phyloP scores from a whole-genome alignment of 2,329 filamentous ascomycete species.

The Dactylonectria estremocensis region DNA sequence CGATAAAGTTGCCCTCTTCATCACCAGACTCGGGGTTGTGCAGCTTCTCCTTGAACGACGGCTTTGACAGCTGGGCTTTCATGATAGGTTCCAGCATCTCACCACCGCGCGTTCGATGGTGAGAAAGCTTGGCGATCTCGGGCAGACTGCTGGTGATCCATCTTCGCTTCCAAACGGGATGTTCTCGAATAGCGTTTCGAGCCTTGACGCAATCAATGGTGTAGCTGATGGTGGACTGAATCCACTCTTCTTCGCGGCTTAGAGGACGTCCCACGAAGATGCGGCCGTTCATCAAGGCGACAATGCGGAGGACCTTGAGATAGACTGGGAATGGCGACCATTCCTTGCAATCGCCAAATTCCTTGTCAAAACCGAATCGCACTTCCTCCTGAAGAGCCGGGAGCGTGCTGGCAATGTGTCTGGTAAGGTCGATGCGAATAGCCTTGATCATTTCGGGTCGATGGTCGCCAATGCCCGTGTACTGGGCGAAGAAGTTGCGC shows the following conservation, averaged over 20 bases:
- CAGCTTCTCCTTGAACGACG: slow-evolving; percentile 29
- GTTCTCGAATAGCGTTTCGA: slow-evolving; percentile 22
- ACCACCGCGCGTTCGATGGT: slow-evolving; percentile 23
- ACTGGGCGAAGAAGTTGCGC: slow-evolving; percentile 30
- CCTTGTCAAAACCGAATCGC: slow-evolving; percentile 26
- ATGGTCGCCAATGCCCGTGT: slow-evolving; percentile 28
- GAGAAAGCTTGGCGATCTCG: slow-evolving; percentile 23
- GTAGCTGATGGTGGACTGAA: slow-evolving; percentile 30
- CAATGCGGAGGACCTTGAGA: slow-evolving; percentile 27
- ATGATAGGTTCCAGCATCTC: slow-evolving; percentile 28
- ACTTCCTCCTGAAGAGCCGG: slow-evolving; percentile 28
- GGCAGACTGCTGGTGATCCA: slow-evolving; percentile 20
- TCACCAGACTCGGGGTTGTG: slow-evolving; percentile 20
- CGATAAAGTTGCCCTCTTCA: slow-evolving; percentile 31
- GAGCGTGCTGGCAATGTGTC: slow-evolving; percentile 28
- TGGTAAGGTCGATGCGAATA: slow-evolving; percentile 29
- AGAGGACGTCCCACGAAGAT: slow-evolving; percentile 30
- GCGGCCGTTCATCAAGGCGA: slow-evolving; percentile 27
- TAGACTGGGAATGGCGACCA: slow-evolving; percentile 20
- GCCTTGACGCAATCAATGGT: slow-evolving; percentile 30
- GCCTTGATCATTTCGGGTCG: slow-evolving; percentile 31
- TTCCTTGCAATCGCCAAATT: slow-evolving; percentile 28
- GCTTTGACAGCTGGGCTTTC: slow-evolving; percentile 21
- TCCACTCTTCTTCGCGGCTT: slow-evolving; percentile 27
- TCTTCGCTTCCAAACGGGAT: slow-evolving; percentile 28